Conservation (phyloP, 73 alveolate genomes). For the Loxodes magnus region DNA sequence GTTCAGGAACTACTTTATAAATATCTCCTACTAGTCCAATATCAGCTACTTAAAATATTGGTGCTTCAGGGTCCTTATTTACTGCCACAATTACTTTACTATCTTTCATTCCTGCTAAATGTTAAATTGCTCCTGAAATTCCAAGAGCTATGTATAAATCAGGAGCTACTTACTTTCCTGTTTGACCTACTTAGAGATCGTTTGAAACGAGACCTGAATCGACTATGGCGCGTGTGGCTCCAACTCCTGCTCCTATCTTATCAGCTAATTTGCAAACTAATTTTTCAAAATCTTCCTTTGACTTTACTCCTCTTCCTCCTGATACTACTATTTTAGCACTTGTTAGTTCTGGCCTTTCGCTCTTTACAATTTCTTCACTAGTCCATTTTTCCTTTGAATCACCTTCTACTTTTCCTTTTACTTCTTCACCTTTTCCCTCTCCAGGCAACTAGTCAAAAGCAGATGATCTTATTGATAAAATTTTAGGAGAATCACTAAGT, state of each 20-base stretch:
- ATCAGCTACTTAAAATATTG: constrained; percentile 68
- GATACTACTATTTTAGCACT: constrained; percentile 68
- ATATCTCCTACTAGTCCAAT: constrained; percentile 83
- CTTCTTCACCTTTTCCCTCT: constrained; percentile 23
- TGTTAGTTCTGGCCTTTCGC: constrained; percentile 61
- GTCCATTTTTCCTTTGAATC: constrained; percentile 20
- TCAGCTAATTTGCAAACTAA: constrained; percentile 53
- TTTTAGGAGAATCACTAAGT: constrained; percentile 28
- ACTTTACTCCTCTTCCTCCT: constrained; percentile 79
- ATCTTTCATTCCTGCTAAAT: constrained; percentile 81
- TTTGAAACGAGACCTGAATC: constrained; percentile 90
- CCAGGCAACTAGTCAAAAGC: constrained; percentile 43
- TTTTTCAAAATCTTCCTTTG: constrained; percentile 47
- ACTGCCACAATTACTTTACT: constrained; percentile 93
- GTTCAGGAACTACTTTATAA: constrained; percentile 85
- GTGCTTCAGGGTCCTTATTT: constrained; percentile 84
- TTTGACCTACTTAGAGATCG: constrained; percentile 85
- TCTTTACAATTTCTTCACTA: constrained; percentile 27
- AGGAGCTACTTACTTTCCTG: constrained; percentile 96
- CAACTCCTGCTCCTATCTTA: constrained; percentile 67
- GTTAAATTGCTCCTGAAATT: constrained; percentile 92
- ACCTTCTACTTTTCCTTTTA: constrained; percentile 23
- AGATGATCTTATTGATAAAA: constrained; percentile 60
- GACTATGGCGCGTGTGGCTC: constrained; percentile 95
- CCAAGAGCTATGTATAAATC: constrained; percentile 89